Conservation (phyloP, 139 green algal genomes). For the Asterochloris erici region DNA sequence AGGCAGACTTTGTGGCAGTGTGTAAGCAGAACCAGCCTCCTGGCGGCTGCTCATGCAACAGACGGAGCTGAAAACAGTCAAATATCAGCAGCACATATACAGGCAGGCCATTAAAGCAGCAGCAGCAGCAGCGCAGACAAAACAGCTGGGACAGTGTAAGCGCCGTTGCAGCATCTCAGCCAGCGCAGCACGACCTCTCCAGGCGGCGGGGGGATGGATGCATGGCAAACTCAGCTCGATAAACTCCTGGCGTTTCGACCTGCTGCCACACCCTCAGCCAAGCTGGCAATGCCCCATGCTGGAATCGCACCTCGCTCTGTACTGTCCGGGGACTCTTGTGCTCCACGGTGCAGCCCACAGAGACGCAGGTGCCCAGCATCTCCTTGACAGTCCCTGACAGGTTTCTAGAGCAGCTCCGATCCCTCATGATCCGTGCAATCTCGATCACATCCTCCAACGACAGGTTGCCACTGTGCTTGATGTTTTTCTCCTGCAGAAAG, state of each 20-base stretch:
- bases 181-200: not conserved
- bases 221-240: not conserved
- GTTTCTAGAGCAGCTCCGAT: constrained; percentile 84
- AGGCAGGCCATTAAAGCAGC: not conserved
- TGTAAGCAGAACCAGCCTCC: not conserved
- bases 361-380: constrained; percentile 95
- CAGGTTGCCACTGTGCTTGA: constrained; percentile 97
- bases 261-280: not conserved
- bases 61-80: not conserved
- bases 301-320: constrained; percentile 67
- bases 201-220: not conserved
- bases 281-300: not conserved
- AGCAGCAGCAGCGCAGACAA: not conserved
- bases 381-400: constrained; percentile 96
- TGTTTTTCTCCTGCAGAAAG: constrained; percentile 91
- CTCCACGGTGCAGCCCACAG: constrained; percentile 97
- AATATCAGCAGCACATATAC: not conserved
- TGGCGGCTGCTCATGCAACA: not conserved
- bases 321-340: constrained; percentile 89
- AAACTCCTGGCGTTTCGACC: no score
- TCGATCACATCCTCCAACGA: constrained; percentile 93
- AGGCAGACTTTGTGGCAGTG: not conserved
- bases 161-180: not conserved
- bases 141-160: not conserved
- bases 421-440: constrained; percentile 93